A percentile compares a stretch with the other conserved stretches of the same genome.
phyloP scores from a whole-genome alignment of 257 asterid genomes.

The Solanum dulcamara region DNA sequence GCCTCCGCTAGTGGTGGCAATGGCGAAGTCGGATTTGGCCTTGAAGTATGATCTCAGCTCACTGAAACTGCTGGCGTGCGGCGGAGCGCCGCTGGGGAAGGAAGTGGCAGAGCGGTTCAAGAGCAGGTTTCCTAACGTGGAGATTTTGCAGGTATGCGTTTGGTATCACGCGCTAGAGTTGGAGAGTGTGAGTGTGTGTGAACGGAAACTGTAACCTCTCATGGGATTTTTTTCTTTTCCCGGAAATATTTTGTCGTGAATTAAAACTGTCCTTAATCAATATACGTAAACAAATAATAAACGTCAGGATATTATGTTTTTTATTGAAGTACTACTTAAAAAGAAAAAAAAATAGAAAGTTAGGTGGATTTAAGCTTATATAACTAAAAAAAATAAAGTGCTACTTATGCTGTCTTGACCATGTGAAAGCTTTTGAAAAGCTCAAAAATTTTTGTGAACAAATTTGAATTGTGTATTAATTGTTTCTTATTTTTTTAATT shows the following conservation, averaged over 20 bases:
- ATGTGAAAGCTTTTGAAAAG: background rate
- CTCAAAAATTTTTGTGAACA: too few species aligned
- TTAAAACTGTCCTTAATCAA: background rate
- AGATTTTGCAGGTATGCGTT: constrained; percentile 49
- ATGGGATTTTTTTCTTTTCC: background rate
- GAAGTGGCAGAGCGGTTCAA: constrained; percentile 53
- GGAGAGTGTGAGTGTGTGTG: background rate
- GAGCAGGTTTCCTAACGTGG: constrained; percentile 45
- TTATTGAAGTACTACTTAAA: background rate
- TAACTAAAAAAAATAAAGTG: background rate
- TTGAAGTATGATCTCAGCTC: constrained; percentile 57
- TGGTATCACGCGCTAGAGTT: background rate
- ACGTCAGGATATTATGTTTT: background rate
- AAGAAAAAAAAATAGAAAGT: background rate
- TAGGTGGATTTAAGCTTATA: background rate
- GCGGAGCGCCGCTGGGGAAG: constrained; percentile 94
- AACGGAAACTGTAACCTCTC: background rate
- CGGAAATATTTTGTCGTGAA: background rate
- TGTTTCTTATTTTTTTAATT: too few species aligned
- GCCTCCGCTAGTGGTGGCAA: constrained; percentile 83
- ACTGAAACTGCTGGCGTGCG: constrained; percentile 47
- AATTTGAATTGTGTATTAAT: background rate
- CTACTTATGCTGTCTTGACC: background rate
- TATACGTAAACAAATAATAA: background rate
- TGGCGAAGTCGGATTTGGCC: constrained; percentile 70